Evolutionary conservation across 2,329 filamentous ascomycete genomes (phyloP), one percentile per base, ranked within the genome.

Genomic region (Cladophialophora exuberans): DNA sequence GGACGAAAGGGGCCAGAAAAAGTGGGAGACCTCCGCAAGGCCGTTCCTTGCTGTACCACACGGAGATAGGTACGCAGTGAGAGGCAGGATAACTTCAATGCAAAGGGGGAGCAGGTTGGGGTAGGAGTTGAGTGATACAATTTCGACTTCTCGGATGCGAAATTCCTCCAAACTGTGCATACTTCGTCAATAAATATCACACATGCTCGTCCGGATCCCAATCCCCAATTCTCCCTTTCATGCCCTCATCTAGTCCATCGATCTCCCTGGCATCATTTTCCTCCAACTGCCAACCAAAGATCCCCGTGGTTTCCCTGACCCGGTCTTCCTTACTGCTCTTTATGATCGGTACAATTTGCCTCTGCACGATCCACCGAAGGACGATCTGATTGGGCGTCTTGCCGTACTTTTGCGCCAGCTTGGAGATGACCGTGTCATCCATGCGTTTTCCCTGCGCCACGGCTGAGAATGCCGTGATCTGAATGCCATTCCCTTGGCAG

Each of bases 181-280:
- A n/a, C n/a, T n/a, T n/a, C n/a, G n/a, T n/a, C n/a, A n/a, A n/a
- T n/a, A n/a, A n/a, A n/a, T n/a, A n/a, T n/a, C n/a, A 42, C 22
- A 23, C 39, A 15, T 42, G 39, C 39, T 15, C 39, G 39, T 42
- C 39, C 3, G 57, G 57, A 54, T 60, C 54, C 57, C 57, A 60
- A 22, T 60, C 57, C 15, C 57, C 57, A 18, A 60, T 18, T 68
- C 73, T 52, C 82, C 81, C 56, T 69, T 82, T 2, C 71, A 83
- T 11, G 70, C 79, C 31, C 71, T 81, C 57, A 76, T 87, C 70
- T 86, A 86, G 70, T 70, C 77, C 56, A 82, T 85, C 60, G 79
- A 77, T 50, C 79, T 83, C 64, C 76, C 85, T 56, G 75, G 82
- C 62, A 75, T 76, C 18, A 77, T 84, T 41, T 74, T 82, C 2